Evolutionary conservation across 2,329 filamentous ascomycete genomes (phyloP).

Genomic region (Alternaria brassicicola): DNA sequence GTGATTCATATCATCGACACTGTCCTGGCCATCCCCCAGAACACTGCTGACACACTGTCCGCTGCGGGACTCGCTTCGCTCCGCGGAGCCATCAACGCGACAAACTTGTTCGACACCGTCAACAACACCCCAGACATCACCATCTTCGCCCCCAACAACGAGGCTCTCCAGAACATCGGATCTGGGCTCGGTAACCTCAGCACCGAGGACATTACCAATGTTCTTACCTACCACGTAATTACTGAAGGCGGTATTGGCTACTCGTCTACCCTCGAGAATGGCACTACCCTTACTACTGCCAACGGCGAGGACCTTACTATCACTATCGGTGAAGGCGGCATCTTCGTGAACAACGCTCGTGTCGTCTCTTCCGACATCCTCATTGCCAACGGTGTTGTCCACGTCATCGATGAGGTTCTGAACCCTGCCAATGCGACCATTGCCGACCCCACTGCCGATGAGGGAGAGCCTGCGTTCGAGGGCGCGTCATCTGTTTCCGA

Average conservation of each 20-base stretch:
- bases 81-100: constrained; percentile 49
- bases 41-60: constrained; percentile 38
- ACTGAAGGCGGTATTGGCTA: constrained; percentile 60
- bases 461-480: constrained; percentile 61
- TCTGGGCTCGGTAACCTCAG: constrained; percentile 58
- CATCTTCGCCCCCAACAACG: constrained; percentile 68
- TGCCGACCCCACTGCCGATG: constrained; percentile 52
- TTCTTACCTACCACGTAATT: constrained; percentile 71
- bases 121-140: constrained; percentile 59
- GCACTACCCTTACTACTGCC: constrained; percentile 46
- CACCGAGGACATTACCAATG: constrained; percentile 54
- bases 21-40: constrained; percentile 50
- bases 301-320: constrained; percentile 51
- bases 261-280: constrained; percentile 53
- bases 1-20: constrained; percentile 56
- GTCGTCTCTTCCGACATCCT: constrained; percentile 53
- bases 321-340: constrained; percentile 41
- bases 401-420: constrained; percentile 64
- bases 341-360: constrained; percentile 54
- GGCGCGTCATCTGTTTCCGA: constrained; percentile 55
- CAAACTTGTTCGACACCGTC: constrained; percentile 51
- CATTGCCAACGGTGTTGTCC: constrained; percentile 54
- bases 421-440: constrained; percentile 58
- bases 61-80: constrained; percentile 50
- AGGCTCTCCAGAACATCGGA: constrained; percentile 64